Base-by-base conservation (phyloP, 352 stramenopile genomes). In the Phytophthora constricta region DNA sequence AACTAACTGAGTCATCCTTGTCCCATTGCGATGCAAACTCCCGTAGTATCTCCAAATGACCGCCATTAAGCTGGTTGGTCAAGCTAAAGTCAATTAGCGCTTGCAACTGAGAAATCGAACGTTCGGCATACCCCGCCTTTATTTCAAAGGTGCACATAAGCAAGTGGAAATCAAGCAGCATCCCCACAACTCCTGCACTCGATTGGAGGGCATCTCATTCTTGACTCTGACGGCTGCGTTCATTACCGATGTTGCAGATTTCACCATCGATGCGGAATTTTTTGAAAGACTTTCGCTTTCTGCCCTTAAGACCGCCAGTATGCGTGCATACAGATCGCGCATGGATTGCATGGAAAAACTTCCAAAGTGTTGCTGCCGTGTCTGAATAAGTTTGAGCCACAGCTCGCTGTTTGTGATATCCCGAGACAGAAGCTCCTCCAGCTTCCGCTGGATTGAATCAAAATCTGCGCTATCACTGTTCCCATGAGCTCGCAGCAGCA, bases 251-350 rank as follows among this genome's bases (percentile, higher is more conserved):
- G 7, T 55, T 31, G 48, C 26, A 52, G 28, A 17, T 11, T 42
- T 58, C 22, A n/a, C 19, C n/a, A 14, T 33, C 10, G 16, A 4
- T 43, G 48, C 19, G 52, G 60, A n/a, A 16, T 58, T 20, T 14
- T 72, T 50, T 1, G 72, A 10, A 27, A 50, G 19, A 22, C 57
- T 58, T 13, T n/a, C 41, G 7, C 67, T 47, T 37, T 87, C 68
- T 33, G 69, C 65, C 59, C 72, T 71, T 26, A 91, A 62, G 23
- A 92, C 69, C 19, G 74, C 60, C 17, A 93, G 46, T 27, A 91
- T 74, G 9, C 88, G 80, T 20, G 86, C 88, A 53, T 86, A 95
- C 22, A 91, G 43, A 27, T 96, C 79, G 10, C 86, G 86, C 19
- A 92, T 49, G 45, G 78, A 70, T 7, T 86, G 70, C 62, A 95